phyloP scores from a whole-genome alignment of 768 basidiomycete genomes.

The Termitomyces sp. region DNA sequence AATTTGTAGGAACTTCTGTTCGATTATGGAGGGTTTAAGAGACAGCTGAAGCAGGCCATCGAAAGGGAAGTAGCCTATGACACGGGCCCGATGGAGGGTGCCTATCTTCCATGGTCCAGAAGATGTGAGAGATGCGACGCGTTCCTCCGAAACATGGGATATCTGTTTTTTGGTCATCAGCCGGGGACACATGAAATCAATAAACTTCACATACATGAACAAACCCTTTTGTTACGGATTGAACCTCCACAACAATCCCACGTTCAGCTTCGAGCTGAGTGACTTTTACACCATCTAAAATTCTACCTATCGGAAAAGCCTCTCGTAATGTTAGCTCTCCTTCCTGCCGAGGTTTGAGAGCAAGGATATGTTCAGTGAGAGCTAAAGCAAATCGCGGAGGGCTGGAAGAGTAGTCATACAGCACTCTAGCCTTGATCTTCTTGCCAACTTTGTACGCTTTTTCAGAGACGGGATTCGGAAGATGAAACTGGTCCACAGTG shows the following conservation, averaged over 20 bases:
- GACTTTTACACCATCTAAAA: slow-evolving; percentile 71
- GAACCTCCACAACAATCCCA: slow-evolving; percentile 69
- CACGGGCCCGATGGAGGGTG: slow-evolving; percentile 78
- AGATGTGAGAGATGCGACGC: slow-evolving; percentile 72
- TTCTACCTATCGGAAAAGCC: slow-evolving; percentile 68
- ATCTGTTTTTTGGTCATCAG: slow-evolving; percentile 49
- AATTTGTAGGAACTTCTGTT: slow-evolving; percentile 82
- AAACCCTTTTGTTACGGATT: slow-evolving; percentile 67
- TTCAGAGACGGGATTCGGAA: slow-evolving; percentile 39
- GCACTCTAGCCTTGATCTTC: slow-evolving; percentile 78
- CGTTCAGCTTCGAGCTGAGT: slow-evolving; percentile 72
- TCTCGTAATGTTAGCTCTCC: slow-evolving; percentile 35
- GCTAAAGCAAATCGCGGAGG: slow-evolving; percentile 86
- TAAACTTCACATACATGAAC: slow-evolving; percentile 62
- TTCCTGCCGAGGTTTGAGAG: slow-evolving; percentile 37
- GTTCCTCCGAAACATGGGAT: slow-evolving; percentile 89
- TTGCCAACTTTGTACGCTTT: slow-evolving; percentile 56
- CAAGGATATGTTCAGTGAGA: slow-evolving; percentile 65
- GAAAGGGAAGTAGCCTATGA: slow-evolving; percentile 78
- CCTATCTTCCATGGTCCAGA: slow-evolving; percentile 79
- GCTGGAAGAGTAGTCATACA: slow-evolving; percentile 72
- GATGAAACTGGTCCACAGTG: slow-evolving; percentile 79
- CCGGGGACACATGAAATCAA: slow-evolving; percentile 3
- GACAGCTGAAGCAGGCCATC: slow-evolving; percentile 91
- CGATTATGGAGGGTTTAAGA: slow-evolving; percentile 74